These are phyloP conservation scores for Kluyveromyces aestuarii DNA, from an alignment of 805 yeast genomes.

Conservation along the genomic window DNA sequence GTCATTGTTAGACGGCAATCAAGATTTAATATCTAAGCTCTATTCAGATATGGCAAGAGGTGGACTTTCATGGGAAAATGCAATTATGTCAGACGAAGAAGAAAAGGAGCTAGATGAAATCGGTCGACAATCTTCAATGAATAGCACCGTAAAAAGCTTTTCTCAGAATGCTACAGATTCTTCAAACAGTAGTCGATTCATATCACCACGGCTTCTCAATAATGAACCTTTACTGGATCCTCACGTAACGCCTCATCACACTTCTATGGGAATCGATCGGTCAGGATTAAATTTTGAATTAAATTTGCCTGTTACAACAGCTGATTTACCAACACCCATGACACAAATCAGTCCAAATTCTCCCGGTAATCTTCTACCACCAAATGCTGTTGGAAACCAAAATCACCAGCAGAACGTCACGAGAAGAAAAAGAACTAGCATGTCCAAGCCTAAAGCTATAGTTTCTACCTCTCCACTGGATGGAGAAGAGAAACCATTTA, in stretches of 20 bases:
- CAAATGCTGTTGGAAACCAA: not conserved
- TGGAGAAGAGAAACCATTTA: slow-evolving; percentile 30
- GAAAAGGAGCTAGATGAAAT: slow-evolving; percentile 3
- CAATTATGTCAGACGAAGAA: slow-evolving; percentile 9
- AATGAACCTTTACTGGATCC: not conserved
- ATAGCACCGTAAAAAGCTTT: not conserved
- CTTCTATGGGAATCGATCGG: not conserved
- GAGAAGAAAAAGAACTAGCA: slow-evolving; percentile 3
- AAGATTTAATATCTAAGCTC: slow-evolving; percentile 18
- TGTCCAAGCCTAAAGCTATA: slow-evolving; percentile 4
- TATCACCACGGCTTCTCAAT: not conserved
- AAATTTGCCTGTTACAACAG: not conserved
- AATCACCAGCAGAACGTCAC: not conserved
- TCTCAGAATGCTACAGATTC: not conserved
- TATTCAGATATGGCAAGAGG: slow-evolving; percentile 9
- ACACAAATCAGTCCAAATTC: not conserved
- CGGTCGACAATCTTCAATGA: not conserved
- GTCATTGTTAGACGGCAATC: slow-evolving; percentile 17
- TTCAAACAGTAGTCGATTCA: not conserved
- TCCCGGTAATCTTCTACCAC: not conserved
- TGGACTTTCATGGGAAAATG: slow-evolving; percentile 9
- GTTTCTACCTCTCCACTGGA: slow-evolving; percentile 10
- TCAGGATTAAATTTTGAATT: slow-evolving; percentile 1
- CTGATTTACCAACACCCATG: not conserved
- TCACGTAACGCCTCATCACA: not conserved